A percentile compares a stretch with the other conserved stretches of the same genome.
Evolutionary conservation across 345 rosid species (phyloP).

Genomic region (Trapa incisa): DNA sequence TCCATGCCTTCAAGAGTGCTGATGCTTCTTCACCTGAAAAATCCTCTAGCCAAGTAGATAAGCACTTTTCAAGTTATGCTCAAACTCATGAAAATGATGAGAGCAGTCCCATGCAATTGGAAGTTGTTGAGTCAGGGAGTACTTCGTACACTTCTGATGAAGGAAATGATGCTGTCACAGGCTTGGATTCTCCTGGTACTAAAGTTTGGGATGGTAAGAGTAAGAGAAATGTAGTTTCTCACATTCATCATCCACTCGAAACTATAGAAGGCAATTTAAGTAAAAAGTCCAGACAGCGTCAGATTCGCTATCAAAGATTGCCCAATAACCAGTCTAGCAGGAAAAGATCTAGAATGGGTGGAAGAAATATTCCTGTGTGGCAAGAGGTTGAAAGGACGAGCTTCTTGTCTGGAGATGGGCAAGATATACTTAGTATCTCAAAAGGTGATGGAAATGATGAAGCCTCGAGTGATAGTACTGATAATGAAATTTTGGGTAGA

Average conservation of each 20-base stretch:
- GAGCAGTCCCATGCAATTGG: slow-evolving; percentile 16
- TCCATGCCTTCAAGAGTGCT: slow-evolving; percentile 13
- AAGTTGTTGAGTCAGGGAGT: slow-evolving; percentile 40
- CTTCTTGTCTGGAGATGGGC: slow-evolving; percentile 77
- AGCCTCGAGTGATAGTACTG: slow-evolving; percentile 63
- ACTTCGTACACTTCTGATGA: slow-evolving; percentile 70
- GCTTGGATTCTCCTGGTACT: slow-evolving; percentile 83
- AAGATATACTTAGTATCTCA: slow-evolving; percentile 36
- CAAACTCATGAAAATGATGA: slow-evolving; percentile 45
- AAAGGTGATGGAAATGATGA: slow-evolving; percentile 27
- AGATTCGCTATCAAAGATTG: slow-evolving; percentile 33
- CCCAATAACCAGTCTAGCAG: slow-evolving; percentile 39
- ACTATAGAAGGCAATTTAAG: slow-evolving; percentile 31
- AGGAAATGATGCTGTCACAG: slow-evolving; percentile 47
- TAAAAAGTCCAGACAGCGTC: slow-evolving; percentile 42
- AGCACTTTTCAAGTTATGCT: slow-evolving; percentile 23
- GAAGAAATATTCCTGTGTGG: slow-evolving; percentile 41
- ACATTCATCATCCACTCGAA: slow-evolving; percentile 96
- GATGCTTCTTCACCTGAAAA: slow-evolving; percentile 13
- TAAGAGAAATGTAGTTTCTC: slow-evolving; percentile 64
- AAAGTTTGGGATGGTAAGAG: slow-evolving; percentile 95
- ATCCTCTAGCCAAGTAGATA: slow-evolving; percentile 16
- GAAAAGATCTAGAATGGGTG: slow-evolving; percentile 52
- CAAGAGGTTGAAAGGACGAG: slow-evolving; percentile 72
- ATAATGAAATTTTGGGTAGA: slow-evolving; percentile 44